Evolutionary conservation across 2,329 filamentous ascomycete genomes (phyloP), one percentile per base, ranked within the genome.

Genomic region (Dactylellina drechsleri): DNA sequence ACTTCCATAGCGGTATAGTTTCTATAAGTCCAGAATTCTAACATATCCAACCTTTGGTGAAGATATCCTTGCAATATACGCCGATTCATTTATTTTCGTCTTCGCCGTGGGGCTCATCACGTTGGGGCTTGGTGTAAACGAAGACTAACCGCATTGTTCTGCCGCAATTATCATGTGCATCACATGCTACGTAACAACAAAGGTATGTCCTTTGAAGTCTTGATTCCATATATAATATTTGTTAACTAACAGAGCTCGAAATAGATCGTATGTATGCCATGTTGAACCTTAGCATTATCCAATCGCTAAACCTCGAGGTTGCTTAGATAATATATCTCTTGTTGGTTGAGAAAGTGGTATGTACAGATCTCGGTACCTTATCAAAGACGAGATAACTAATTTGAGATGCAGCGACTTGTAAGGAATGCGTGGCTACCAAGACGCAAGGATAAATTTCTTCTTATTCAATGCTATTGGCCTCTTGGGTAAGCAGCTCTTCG

Each of bases 381-480:
- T 53, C 5, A 10, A 8, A 79, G 85, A 81, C 1, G 10, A 13
- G 12, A 4, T 4, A 4, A 60, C 36, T 47, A 26, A 16, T n/a
- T 15, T 49, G 16, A 36, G 15, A 15, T 10, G n/a, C 16, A 65
- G 61, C 85, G 87, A 77, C 86, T 89, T 41, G 86, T 89, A 57
- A 84, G 86, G 58, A 84, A 85, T 28, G 82, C 82, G 4, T 80
- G 82, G 23, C 85, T 84, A 60, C 81, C 82, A 4, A 83, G 87
- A 12, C 74, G 86, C 8, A 83, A 85, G 64, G 87, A 87, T 10
- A 86, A 84, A 76, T 80, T 80, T 89, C 0, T 89, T 88, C 78
- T 77, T 87, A 0, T 86, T 88, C 81, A 89, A 89, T 79, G 85
- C 85, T 6, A 84, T 87, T 47, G 86, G 85, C n/a, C 86, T 89